phyloP scores from a whole-genome alignment of 352 stramenopile species.

The Globisporangium mamillatum region DNA sequence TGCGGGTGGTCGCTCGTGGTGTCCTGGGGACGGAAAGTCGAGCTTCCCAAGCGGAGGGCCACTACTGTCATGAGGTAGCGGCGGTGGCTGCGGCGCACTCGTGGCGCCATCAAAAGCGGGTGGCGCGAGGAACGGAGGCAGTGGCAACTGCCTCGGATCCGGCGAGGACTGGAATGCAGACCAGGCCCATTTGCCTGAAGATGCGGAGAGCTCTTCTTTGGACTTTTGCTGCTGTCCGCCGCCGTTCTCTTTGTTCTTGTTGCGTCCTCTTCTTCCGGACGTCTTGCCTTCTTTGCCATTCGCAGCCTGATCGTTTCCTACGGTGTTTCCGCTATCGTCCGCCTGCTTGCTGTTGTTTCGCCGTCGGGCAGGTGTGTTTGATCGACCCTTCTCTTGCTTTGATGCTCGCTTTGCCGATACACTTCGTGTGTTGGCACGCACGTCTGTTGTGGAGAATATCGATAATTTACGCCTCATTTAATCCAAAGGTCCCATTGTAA shows the following conservation, averaged over 20 bases:
- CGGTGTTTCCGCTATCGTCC: conserved; percentile 10
- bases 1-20: conserved; percentile 24
- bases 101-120: conserved; percentile 13
- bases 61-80: conserved; percentile 21
- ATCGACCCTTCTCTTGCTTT: conserved; percentile 37
- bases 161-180: conserved; percentile 82
- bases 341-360: conserved; percentile 36
- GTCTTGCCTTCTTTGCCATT: conserved; percentile 14
- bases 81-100: conserved; percentile 22
- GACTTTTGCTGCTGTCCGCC: conserved; percentile 27
- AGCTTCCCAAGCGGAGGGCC: conserved; percentile 19
- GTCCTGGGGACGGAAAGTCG: conserved; percentile 1
- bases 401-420: conserved; percentile 48
- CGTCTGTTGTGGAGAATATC: not conserved
- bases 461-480: not conserved
- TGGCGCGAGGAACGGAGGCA: conserved; percentile 66
- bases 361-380: conserved; percentile 37
- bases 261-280: conserved; percentile 29
- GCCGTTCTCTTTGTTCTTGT: conserved; percentile 31
- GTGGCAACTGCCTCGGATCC: conserved; percentile 63
- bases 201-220: conserved; percentile 52
- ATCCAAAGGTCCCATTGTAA: not conserved
- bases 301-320: not conserved
- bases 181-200: conserved; percentile 73
- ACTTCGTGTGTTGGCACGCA: conserved; percentile 26